Conservation (phyloP, 2,329 filamentous ascomycete species). For the Monilinia fructigena region DNA sequence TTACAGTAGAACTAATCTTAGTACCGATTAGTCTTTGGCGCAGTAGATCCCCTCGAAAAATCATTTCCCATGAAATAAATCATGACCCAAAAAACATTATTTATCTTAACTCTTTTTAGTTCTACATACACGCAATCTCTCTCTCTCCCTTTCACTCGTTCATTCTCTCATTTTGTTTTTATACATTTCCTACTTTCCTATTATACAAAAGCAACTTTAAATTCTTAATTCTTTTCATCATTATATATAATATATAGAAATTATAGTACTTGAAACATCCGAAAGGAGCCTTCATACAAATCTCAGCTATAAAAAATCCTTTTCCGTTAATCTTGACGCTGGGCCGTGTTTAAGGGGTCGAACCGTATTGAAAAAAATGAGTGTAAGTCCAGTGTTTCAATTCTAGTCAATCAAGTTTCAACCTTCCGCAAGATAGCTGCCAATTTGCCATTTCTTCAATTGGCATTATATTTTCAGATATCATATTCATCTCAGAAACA, state of each 20-base stretch:
- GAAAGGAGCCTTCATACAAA: too few species aligned
- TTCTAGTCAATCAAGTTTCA: constrained; percentile 28
- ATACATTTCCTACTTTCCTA: too few species aligned
- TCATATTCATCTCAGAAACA: not conserved
- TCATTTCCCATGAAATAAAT: not conserved
- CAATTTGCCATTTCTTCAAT: not conserved
- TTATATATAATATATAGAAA: too few species aligned
- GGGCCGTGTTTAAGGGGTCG: constrained; percentile 20
- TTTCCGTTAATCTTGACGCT: not conserved
- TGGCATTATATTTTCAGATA: not conserved
- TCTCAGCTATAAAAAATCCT: not conserved
- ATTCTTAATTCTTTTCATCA: too few species aligned
- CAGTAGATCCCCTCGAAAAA: not conserved
- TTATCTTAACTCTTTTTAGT: too few species aligned
- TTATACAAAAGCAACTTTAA: too few species aligned
- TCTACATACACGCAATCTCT: too few species aligned
- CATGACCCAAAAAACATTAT: too few species aligned
- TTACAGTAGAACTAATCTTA: not conserved
- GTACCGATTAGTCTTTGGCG: not conserved
- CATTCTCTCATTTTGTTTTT: too few species aligned
- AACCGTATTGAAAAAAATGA: constrained; percentile 31
- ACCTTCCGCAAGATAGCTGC: not conserved
- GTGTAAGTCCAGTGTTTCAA: constrained; percentile 37
- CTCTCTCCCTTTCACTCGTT: too few species aligned
- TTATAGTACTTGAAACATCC: too few species aligned